A percentile compares a stretch with the other conserved stretches of the same genome.
Evolutionary conservation across 179 eudicot species (phyloP).

Genomic region (Patellifolia procumbens): DNA sequence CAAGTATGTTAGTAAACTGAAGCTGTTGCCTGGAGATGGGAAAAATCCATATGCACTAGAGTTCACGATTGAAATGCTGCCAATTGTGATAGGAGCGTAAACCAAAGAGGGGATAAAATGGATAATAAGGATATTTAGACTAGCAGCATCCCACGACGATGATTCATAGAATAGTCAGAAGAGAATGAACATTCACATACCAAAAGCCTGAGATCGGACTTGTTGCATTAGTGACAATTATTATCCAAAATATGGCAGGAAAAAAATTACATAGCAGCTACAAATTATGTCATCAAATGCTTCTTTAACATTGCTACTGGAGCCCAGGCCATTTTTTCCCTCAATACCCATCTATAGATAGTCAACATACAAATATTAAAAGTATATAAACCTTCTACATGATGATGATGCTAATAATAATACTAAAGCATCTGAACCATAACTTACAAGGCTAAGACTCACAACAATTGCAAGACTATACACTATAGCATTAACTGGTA

Average conservation of each 20-base stretch:
- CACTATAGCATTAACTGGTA: neutral
- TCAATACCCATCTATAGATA: slow-evolving; percentile 38
- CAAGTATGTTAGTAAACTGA: neutral
- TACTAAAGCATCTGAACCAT: neutral
- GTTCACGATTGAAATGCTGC: neutral
- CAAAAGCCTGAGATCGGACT: neutral
- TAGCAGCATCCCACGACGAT: neutral
- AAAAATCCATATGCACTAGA: neutral
- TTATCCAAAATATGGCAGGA: neutral
- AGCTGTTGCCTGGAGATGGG: neutral
- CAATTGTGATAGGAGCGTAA: too few species aligned
- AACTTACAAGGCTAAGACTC: neutral
- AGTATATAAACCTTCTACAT: neutral
- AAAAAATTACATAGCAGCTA: neutral
- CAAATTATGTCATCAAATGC: slow-evolving; percentile 27
- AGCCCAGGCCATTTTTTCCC: slow-evolving; percentile 44
- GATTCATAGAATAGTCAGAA: neutral
- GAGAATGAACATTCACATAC: neutral
- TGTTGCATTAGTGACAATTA: neutral
- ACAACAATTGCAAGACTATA: neutral
- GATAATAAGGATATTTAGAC: neutral
- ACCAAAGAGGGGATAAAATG: neutral
- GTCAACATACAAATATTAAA: neutral
- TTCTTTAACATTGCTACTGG: slow-evolving; percentile 41
- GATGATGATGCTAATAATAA: too few species aligned